Conservation (phyloP, 2,329 filamentous ascomycete species). For the Cercospora zeina region DNA sequence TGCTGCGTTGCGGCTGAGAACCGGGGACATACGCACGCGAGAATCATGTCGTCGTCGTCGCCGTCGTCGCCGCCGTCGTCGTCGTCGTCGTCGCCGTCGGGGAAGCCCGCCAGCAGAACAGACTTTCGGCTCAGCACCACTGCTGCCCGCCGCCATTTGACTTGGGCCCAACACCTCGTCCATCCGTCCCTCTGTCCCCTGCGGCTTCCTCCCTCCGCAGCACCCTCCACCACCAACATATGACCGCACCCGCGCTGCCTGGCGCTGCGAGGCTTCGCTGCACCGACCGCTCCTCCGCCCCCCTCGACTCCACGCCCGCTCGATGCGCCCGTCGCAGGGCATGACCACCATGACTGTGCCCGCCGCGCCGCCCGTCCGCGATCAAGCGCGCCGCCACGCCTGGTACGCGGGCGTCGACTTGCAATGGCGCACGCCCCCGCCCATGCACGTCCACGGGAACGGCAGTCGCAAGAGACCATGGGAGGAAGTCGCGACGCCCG, state of each 20-base stretch:
- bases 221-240: neutral
- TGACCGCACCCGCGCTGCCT: neutral
- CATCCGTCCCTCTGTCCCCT: neutral
- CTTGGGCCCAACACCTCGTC: neutral
- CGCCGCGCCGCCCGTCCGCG: conserved; percentile 21
- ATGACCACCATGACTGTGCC: conserved; percentile 27
- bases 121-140: neutral
- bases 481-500: conserved; percentile 25
- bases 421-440: conserved; percentile 29
- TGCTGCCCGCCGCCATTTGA: neutral
- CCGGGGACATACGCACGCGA: no score
- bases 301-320: neutral
- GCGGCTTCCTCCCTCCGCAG: no score
- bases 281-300: neutral
- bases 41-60: neutral
- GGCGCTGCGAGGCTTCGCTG: conserved; percentile 4
- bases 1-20: conserved; percentile 13
- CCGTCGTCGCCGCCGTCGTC: no score
- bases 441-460: conserved; percentile 20
- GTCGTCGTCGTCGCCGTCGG: no score
- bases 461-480: conserved; percentile 27
- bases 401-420: conserved; percentile 29
- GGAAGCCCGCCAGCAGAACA: neutral
- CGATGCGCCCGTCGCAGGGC: conserved; percentile 3
- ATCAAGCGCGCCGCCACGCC: conserved; percentile 17